Evolutionary conservation across 1,284 basidiomycete genomes (phyloP), one percentile per base, ranked within the genome.

Genomic region (Afroboletus lepidellus): DNA sequence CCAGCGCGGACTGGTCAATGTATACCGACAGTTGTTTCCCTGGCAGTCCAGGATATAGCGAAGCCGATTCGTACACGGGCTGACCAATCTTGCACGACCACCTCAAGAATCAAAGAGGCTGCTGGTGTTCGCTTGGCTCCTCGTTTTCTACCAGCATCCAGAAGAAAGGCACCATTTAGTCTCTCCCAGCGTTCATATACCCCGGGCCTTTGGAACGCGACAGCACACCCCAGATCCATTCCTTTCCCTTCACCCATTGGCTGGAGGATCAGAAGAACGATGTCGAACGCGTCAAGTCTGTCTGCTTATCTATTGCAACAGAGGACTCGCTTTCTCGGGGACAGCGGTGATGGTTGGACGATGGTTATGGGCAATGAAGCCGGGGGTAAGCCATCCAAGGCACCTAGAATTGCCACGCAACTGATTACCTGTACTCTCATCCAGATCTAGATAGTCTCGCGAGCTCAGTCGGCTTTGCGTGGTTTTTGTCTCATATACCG

Each of bases 291-390:
- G 0, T 57, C 63, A 20, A 62, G 60, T 32, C 62, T 80, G 50
- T 65, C 71, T 29, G 56, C 67, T 33, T 78, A 74, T 56, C 66
- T 81, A n/a, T 54, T 47, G 3, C 58, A 60, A 29, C 60, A 72
- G 32, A 79, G 77, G 59, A 58, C 60, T 21, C 62, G 60, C 32
- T 80, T 75, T 54, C 64, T 81, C 11, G 59, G 51, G 27, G 75
- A 75, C 27, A 69, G 72, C 48, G 77, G 65, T 12, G 60, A 64
- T 9, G 79, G 84, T 39, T 97, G 93, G 93, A 87, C 81, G 0
- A 76, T 95, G 6, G 86, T 85, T 0, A 90, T 92, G 81, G 94
- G 94, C 1, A 96, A 97, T 65, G 93, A 96, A 70, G 90, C 94
- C 11, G 92, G 92, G 65, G 93, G 94, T 92, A 63, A 55, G 81